Base-by-base conservation (phyloP, 495 filamentous ascomycete genomes). In the Penicillium simplicissimum region DNA sequence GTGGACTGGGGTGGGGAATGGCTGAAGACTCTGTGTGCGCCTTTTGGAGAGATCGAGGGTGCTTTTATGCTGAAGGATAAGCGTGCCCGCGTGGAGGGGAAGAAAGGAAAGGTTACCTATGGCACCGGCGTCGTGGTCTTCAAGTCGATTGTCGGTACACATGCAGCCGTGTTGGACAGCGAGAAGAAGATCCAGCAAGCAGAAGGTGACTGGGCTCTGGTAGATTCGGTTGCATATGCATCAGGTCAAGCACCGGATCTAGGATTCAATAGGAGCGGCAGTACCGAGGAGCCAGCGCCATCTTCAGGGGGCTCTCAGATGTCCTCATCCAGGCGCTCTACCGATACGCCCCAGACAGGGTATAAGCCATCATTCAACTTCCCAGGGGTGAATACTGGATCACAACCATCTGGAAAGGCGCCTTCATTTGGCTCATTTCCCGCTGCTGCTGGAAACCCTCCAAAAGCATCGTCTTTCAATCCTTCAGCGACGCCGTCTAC, bases 211-310 rank as follows among this genome's bases (percentile, higher is more conserved):
- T 83, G 80, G 79, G 67, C 70, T 17, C 38, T 70, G 17, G 68
- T 87, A 38, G 82, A 85, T 19, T 83, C 80, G 14, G 84, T 87
- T 2, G 72, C 68, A 36, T 89, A 86, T 86, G 83, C 82, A 13
- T 76, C 75, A 17, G 80, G 81, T 7, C 81, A 70, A 42, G 78
- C 83, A 48, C 85, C 82, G 8, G 79, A 84, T 28, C 66, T 81
- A 17, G 66, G 62, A 9, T 35, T 43, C n/a, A 40, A 45, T 51
- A 52, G 23, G 37, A 43, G n/a, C 56, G 45, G 37, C 36, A 63
- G 47, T 55, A 15, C 68, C 13, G 31, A 60, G 5, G 38, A 33
- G 38, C 17, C 66, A 36, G 19, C 43, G 10, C 67, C 72, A 70
- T 59, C n/a, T n/a, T n/a, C 63, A 56, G 47, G 11, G 17, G 51